Conservation (phyloP, 352 stramenopile species). For the Pythium phragmitis region DNA sequence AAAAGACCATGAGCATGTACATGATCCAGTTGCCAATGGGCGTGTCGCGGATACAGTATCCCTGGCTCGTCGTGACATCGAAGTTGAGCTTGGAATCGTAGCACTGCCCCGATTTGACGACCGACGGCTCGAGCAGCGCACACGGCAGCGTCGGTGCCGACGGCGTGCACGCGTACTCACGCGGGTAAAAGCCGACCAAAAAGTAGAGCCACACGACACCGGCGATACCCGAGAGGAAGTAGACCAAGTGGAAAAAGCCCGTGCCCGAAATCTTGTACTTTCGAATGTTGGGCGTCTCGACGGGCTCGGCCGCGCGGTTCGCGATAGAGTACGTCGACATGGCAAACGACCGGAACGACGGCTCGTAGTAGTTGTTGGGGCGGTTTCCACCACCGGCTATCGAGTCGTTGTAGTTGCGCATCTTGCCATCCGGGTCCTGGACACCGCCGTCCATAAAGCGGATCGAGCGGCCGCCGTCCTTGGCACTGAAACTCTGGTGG, state of each 20-base stretch:
- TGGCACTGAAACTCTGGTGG: conserved; percentile 58
- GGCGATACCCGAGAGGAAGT: conserved; percentile 65
- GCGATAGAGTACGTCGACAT: conserved; percentile 90
- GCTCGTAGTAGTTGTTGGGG: conserved; percentile 85
- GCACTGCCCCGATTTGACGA: conserved; percentile 36
- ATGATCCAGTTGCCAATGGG: conserved; percentile 73
- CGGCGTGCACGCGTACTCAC: conserved; percentile 76
- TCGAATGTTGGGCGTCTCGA: conserved; percentile 88
- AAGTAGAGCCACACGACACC: conserved; percentile 84
- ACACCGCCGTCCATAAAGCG: conserved; percentile 87
- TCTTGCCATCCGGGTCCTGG: conserved; percentile 80
- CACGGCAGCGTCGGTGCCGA: conserved; percentile 73
- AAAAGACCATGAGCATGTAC: conserved; percentile 86
- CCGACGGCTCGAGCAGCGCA: conserved; percentile 45
- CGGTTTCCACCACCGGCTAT: conserved; percentile 33
- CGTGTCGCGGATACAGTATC: conserved; percentile 78
- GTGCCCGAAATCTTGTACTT: conserved; percentile 91
- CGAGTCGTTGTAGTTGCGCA: conserved; percentile 82
- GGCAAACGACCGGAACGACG: conserved; percentile 87
- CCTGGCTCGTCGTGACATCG: conserved; percentile 52
- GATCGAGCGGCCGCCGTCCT: conserved; percentile 74
- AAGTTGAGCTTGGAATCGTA: conserved; percentile 79
- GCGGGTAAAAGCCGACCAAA: conserved; percentile 79
- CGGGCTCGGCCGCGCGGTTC: conserved; percentile 80
- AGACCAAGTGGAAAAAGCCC: conserved; percentile 85